phyloP scores from a whole-genome alignment of 305 asterid species.

The Fraxinus greggii region DNA sequence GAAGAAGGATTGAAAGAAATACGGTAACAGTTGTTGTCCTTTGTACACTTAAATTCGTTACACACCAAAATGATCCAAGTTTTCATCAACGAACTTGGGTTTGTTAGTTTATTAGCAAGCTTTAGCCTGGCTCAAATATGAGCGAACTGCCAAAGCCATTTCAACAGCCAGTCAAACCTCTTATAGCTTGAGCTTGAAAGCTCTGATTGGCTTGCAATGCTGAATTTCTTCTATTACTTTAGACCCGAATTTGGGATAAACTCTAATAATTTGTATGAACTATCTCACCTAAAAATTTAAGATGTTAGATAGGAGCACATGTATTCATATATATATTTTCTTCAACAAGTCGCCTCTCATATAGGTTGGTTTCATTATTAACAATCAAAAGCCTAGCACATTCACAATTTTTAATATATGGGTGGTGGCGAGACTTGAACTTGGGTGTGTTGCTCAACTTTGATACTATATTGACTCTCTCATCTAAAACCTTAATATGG shows the following conservation, averaged over 20 bases:
- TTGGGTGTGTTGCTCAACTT: neutral
- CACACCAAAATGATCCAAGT: neutral
- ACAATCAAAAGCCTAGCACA: neutral
- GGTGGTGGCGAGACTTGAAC: neutral
- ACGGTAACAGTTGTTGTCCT: slow-evolving; percentile 43
- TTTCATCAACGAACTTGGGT: slow-evolving; percentile 8
- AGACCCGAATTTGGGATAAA: neutral
- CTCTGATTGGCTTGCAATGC: slow-evolving; percentile 6
- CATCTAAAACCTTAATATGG: neutral
- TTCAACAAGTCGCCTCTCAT: neutral
- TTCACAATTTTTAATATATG: neutral
- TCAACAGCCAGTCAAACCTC: neutral
- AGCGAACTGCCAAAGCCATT: neutral
- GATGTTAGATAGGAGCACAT: neutral
- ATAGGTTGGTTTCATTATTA: neutral
- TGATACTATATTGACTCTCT: neutral
- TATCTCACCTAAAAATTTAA: neutral
- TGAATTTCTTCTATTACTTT: neutral
- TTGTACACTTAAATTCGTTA: neutral
- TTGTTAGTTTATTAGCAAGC: neutral
- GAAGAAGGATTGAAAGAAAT: slow-evolving; percentile 98
- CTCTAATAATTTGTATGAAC: neutral
- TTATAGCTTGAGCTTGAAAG: slow-evolving; percentile 2
- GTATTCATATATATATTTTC: neutral
- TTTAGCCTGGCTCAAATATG: neutral